phyloP scores from a whole-genome alignment of 805 yeast species.

The Starmerella floricola region DNA sequence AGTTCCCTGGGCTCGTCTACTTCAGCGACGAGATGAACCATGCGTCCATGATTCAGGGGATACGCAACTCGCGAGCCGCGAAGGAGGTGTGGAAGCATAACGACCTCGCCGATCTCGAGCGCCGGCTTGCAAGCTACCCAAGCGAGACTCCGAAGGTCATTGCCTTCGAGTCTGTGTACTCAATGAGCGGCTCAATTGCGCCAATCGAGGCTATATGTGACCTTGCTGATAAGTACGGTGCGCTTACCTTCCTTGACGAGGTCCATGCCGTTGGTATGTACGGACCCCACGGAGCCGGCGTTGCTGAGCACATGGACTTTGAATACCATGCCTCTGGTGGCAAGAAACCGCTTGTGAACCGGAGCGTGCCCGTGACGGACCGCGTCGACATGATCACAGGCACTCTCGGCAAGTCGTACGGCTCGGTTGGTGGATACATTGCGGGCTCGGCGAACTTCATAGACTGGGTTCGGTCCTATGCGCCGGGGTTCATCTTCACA shows the following conservation, averaged over 20 bases:
- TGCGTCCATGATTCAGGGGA: conserved; percentile 96
- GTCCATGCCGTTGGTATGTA: conserved; percentile 99
- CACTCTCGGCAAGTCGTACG: conserved; percentile 93
- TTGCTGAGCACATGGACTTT: conserved; percentile 91
- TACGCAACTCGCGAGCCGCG: conserved; percentile 73
- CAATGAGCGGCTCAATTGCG: conserved; percentile 96
- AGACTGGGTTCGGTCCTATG: conserved; percentile 92
- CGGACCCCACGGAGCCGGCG: conserved; percentile 99
- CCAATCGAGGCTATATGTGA: conserved; percentile 89
- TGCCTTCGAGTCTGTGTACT: conserved; percentile 94
- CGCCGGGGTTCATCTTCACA: conserved; percentile 96
- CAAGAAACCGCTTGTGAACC: conserved; percentile 33
- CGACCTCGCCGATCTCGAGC: conserved; percentile 72
- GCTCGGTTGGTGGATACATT: conserved; percentile 94
- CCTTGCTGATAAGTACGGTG: conserved; percentile 94
- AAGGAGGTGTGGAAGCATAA: conserved; percentile 91
- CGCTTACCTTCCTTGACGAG: conserved; percentile 91
- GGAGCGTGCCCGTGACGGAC: conserved; percentile 46
- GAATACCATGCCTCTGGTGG: conserved; percentile 66
- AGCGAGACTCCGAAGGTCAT: conserved; percentile 81
- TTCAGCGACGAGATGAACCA: conserved; percentile 90
- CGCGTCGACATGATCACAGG: conserved; percentile 95
- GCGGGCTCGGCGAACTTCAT: conserved; percentile 74
- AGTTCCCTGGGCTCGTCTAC: conserved; percentile 76
- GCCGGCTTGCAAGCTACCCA: conserved; percentile 65